Conservation (phyloP, 495 filamentous ascomycete genomes). For the Parathielavia hyrcaniae region DNA sequence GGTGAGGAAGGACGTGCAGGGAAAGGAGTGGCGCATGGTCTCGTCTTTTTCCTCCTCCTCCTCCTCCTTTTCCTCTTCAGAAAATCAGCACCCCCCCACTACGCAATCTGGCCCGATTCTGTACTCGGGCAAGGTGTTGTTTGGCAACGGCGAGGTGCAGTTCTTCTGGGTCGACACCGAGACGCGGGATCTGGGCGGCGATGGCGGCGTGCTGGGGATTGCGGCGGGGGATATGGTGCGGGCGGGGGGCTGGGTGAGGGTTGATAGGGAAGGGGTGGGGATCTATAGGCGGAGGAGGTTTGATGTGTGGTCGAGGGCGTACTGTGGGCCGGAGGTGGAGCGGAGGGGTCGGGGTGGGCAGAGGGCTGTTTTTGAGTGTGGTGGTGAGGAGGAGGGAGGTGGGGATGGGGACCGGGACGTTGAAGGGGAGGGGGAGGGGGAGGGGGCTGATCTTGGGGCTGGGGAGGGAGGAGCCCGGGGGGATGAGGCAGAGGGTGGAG, state of each 20-base stretch:
- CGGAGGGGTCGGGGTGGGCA: neutral
- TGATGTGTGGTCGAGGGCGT: constrained; percentile 19
- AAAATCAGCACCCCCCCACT: neutral
- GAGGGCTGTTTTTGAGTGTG: constrained; percentile 9
- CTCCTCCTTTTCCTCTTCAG: neutral
- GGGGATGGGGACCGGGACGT: neutral
- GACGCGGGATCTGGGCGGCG: neutral
- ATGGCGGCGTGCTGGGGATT: neutral
- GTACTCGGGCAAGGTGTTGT: neutral
- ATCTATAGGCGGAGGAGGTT: constrained; percentile 17
- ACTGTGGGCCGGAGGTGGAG: neutral
- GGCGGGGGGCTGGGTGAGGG: neutral
- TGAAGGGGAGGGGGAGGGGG: neutral
- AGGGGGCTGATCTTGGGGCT: neutral
- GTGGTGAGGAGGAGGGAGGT: neutral
- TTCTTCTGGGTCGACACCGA: constrained; percentile 12
- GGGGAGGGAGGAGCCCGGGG: too few relatives aligned
- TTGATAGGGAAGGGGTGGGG: constrained; percentile 7
- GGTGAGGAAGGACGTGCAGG: constrained; percentile 3
- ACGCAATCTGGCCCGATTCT: neutral
- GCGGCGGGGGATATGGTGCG: neutral
- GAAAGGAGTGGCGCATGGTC: neutral
- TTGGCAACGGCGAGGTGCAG: neutral
- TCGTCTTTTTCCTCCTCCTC: neutral
- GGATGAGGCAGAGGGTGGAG: neutral